Evolutionary conservation across 805 yeast genomes (phyloP).

Genomic region (Pichia ethanolica): DNA sequence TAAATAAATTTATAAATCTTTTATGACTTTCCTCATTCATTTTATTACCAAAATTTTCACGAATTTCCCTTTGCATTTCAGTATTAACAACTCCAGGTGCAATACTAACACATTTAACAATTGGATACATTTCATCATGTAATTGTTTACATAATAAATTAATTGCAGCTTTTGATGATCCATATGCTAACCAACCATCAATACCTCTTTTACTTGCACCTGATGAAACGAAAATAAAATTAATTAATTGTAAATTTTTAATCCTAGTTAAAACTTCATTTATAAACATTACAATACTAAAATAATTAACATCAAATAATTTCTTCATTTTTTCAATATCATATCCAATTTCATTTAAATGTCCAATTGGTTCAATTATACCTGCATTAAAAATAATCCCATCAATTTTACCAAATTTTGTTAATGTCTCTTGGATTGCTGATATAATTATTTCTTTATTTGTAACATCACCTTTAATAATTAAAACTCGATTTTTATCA

Average conservation of each 20-base stretch:
- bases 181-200: slow-evolving; percentile 88
- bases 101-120: slow-evolving; percentile 54
- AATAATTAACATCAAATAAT: slow-evolving; percentile 70
- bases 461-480: slow-evolving; percentile 56
- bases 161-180: slow-evolving; percentile 85
- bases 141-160: slow-evolving; percentile 67
- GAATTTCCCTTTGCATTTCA: slow-evolving; percentile 73
- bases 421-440: slow-evolving; percentile 39
- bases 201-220: slow-evolving; percentile 69
- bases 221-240: slow-evolving; percentile 72
- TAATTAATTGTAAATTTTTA: slow-evolving; percentile 31
- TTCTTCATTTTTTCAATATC: slow-evolving; percentile 51
- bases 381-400: slow-evolving; percentile 77
- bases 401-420: slow-evolving; percentile 50
- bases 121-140: slow-evolving; percentile 57
- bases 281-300: slow-evolving; percentile 61
- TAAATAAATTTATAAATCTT: slow-evolving; percentile 58
- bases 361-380: slow-evolving; percentile 66
- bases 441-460: slow-evolving; percentile 29
- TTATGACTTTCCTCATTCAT: slow-evolving; percentile 58
- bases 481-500: slow-evolving; percentile 43
- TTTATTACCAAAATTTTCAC: slow-evolving; percentile 48
- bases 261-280: slow-evolving; percentile 41
- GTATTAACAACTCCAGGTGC: slow-evolving; percentile 97
- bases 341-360: slow-evolving; percentile 39